Conservation (phyloP, 192 early-diverging fungal species). For the Coemansia sp. region DNA sequence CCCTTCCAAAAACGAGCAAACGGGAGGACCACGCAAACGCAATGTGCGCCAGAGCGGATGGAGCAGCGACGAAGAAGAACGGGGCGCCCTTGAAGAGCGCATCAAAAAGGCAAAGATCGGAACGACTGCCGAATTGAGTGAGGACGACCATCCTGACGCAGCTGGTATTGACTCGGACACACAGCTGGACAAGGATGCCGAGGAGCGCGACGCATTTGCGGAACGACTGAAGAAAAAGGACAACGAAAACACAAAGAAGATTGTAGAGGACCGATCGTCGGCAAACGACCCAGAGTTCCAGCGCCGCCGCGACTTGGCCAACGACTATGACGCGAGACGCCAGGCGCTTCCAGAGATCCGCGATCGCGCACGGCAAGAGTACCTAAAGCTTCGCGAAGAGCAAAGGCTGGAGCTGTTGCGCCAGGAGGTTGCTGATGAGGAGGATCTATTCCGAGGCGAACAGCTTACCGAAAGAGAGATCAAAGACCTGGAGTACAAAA, state of each 20-base stretch:
- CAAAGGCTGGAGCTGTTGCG: conserved; percentile 74
- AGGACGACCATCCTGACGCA: conserved; percentile 22
- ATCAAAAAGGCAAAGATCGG: conserved; percentile 58
- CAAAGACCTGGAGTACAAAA: conserved; percentile 77
- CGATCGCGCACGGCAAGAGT: conserved; percentile 84
- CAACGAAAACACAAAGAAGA: conserved; percentile 69
- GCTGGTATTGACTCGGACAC: conserved; percentile 36
- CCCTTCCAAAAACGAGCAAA: neutral
- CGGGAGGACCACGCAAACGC: neutral
- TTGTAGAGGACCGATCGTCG: conserved; percentile 37
- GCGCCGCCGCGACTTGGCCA: conserved; percentile 75
- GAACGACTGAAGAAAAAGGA: conserved; percentile 79
- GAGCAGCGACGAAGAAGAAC: conserved; percentile 65
- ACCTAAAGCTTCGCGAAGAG: conserved; percentile 83
- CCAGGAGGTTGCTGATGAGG: conserved; percentile 83
- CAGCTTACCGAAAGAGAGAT: conserved; percentile 76
- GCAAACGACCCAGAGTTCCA: conserved; percentile 60
- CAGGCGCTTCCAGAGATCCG: conserved; percentile 77
- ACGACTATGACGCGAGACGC: conserved; percentile 69
- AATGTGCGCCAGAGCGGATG: conserved; percentile 35
- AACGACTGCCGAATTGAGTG: conserved; percentile 30
- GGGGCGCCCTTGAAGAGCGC: conserved; percentile 52
- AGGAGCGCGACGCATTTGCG: conserved; percentile 90
- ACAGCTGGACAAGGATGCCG: conserved; percentile 63
- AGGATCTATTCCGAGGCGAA: conserved; percentile 71